These are phyloP conservation scores for Phtheirospermum japonicum DNA, from an alignment of 257 asterid genomes.

Conservation along the genomic window DNA sequence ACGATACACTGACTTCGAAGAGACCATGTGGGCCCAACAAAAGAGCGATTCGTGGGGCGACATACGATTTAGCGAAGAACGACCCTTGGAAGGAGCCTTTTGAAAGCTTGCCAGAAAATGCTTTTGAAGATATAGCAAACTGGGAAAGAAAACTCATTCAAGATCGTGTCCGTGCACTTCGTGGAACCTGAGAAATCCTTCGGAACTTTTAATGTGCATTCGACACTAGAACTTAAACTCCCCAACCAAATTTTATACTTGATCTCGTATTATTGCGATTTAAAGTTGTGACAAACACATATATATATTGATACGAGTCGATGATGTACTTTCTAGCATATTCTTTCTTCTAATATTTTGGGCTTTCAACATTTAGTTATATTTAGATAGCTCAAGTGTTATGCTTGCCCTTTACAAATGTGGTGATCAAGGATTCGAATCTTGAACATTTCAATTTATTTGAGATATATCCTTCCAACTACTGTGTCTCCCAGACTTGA, in stretches of 20 bases:
- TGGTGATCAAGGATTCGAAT: too few species aligned
- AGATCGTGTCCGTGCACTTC: conserved; percentile 68
- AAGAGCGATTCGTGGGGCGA: conserved; percentile 78
- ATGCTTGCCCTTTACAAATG: too few species aligned
- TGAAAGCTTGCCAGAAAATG: conserved; percentile 65
- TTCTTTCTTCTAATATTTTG: too few species aligned
- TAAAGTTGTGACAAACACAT: too few species aligned
- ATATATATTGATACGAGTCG: too few species aligned
- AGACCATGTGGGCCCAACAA: conserved; percentile 91
- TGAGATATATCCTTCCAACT: too few species aligned
- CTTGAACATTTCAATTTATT: too few species aligned
- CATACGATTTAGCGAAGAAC: conserved; percentile 77
- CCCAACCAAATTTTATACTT: neutral
- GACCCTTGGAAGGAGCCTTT: conserved; percentile 82
- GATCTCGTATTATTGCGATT: too few species aligned
- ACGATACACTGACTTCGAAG: conserved; percentile 59
- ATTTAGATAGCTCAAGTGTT: too few species aligned
- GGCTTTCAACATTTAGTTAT: too few species aligned
- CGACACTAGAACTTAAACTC: neutral
- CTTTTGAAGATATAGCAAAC: conserved; percentile 66
- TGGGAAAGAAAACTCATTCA: conserved; percentile 85
- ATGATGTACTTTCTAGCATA: too few species aligned
- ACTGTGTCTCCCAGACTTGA: too few species aligned
- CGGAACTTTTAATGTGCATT: neutral
- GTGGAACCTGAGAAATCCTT: conserved; percentile 33